Evolutionary conservation across 1,139 yeast genomes (phyloP).

Genomic region (Zhuliangozyma parablackwelliae): DNA sequence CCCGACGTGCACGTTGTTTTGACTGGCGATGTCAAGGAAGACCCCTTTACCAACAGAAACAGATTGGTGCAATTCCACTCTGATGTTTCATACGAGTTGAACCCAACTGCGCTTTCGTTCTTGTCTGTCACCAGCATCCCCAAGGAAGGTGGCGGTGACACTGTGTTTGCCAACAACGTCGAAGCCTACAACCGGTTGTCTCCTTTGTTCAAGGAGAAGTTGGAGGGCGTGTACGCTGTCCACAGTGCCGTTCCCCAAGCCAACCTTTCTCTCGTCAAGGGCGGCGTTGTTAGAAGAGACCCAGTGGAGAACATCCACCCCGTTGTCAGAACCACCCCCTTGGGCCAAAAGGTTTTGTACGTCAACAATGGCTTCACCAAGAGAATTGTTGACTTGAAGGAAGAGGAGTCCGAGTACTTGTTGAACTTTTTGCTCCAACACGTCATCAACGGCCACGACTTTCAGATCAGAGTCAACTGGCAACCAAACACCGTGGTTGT

Average conservation of each 20-base stretch:
- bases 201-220: slow-evolving; percentile 51
- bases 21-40: slow-evolving; percentile 35
- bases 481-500: slow-evolving; percentile 54
- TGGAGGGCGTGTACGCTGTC: slow-evolving; percentile 55
- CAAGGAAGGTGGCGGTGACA: slow-evolving; percentile 71
- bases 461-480: slow-evolving; percentile 39
- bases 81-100: slow-evolving; percentile 66
- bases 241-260: slow-evolving; percentile 75
- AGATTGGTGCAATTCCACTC: slow-evolving; percentile 54
- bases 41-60: slow-evolving; percentile 30
- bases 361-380: slow-evolving; percentile 60
- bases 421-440: slow-evolving; percentile 50
- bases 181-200: slow-evolving; percentile 70
- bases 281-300: slow-evolving; percentile 60
- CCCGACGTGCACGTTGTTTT: slow-evolving; percentile 63
- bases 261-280: slow-evolving; percentile 44
- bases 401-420: slow-evolving; percentile 57
- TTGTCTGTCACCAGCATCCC: slow-evolving; percentile 61
- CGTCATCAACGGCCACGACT: slow-evolving; percentile 39
- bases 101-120: slow-evolving; percentile 65
- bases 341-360: slow-evolving; percentile 55
- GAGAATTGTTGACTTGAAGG: slow-evolving; percentile 60
- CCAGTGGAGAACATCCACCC: slow-evolving; percentile 63
- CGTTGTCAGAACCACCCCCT: slow-evolving; percentile 65
- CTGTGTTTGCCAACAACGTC: slow-evolving; percentile 60